Evolutionary conservation across 2,329 filamentous ascomycete species (phyloP).

Genomic region (Zymoseptoria pseudotritici): DNA sequence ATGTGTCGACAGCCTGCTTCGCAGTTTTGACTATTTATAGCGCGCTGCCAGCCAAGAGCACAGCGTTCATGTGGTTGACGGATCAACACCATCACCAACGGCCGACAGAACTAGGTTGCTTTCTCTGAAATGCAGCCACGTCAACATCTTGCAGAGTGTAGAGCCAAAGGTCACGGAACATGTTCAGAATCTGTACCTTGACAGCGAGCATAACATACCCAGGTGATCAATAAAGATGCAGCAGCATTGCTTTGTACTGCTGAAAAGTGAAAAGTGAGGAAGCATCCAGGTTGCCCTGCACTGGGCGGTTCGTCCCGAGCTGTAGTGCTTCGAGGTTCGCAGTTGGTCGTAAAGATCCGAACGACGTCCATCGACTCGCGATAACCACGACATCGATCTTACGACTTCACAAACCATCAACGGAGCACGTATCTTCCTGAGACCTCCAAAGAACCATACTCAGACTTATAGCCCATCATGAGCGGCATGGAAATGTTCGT

Average conservation of each 20-base stretch:
- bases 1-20: background rate
- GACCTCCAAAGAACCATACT: background rate
- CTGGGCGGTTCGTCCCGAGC: background rate
- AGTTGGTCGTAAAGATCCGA: background rate
- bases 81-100: background rate
- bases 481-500: conserved; percentile 27
- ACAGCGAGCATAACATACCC: background rate
- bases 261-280: no score
- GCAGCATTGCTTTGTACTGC: no score
- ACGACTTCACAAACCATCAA: conserved; percentile 3
- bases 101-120: background rate
- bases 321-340: background rate
- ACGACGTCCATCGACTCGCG: background rate
- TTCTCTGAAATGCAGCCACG: background rate
- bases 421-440: background rate
- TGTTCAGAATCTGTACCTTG: background rate
- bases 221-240: no score
- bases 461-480: conserved; percentile 14
- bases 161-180: background rate
- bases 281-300: background rate
- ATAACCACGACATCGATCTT: conserved; percentile 6
- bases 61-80: background rate
- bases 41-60: background rate
- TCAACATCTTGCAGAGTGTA: background rate
- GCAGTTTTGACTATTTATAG: background rate